Percentiles rank a stretch among this genome's conserved stretches.
Evolutionary conservation across 2,329 filamentous ascomycete species (phyloP).

Genomic region (Ophiostoma angusticollis): DNA sequence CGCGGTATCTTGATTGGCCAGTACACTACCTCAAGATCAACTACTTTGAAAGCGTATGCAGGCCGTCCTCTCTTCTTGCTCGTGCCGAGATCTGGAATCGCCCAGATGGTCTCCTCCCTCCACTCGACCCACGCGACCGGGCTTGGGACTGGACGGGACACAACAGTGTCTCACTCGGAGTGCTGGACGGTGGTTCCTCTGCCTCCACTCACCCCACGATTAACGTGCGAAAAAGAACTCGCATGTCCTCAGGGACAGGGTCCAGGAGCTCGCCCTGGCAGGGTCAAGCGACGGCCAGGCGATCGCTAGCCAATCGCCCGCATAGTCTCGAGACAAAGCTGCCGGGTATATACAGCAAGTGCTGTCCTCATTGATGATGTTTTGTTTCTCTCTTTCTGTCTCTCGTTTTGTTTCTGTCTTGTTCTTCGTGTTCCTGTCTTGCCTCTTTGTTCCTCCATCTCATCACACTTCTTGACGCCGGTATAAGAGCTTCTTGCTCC

Average conservation of each 20-base stretch:
- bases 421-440: background rate
- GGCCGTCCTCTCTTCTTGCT: too few species aligned
- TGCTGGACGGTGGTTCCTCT: too few species aligned
- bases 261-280: too few species aligned
- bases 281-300: constrained; percentile 7
- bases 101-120: too few species aligned
- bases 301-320: constrained; percentile 8
- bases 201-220: too few species aligned
- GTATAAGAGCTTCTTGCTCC: background rate
- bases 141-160: too few species aligned
- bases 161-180: too few species aligned
- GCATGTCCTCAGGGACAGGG: constrained; percentile 1
- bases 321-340: constrained; percentile 7
- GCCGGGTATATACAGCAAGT: constrained; percentile 9
- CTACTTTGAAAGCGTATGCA: too few species aligned
- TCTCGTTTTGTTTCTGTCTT: background rate
- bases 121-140: too few species aligned
- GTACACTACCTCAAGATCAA: constrained; percentile 4
- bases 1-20: constrained; percentile 14
- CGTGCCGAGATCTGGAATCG: too few species aligned
- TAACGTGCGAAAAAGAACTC: too few species aligned
- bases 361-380: constrained; percentile 1
- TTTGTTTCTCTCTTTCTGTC: background rate
- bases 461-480: background rate
- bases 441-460: background rate